Evolutionary conservation across 2,329 filamentous ascomycete species (phyloP).

Genomic region (Elsinoe perseae): DNA sequence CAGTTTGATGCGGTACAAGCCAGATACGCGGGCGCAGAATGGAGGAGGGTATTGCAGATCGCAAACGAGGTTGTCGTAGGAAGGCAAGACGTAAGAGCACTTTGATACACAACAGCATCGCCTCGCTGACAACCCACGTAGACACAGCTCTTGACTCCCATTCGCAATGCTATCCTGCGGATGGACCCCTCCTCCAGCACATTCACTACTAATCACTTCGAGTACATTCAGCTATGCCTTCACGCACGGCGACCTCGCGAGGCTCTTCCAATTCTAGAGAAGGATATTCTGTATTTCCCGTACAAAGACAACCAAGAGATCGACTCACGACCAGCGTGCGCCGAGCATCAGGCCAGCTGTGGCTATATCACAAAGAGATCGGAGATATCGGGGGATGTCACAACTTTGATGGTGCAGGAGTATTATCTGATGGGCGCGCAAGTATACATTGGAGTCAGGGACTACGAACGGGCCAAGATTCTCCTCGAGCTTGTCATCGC

Average conservation of each 20-base stretch:
- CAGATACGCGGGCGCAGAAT: conserved; percentile 45
- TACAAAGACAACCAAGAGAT: conserved; percentile 28
- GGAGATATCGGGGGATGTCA: conserved; percentile 51
- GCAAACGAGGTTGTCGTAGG: background rate
- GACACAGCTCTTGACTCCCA: conserved; percentile 27
- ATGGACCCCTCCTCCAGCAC: conserved; percentile 60
- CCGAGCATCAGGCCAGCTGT: conserved; percentile 38
- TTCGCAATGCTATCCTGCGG: conserved; percentile 50
- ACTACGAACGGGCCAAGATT: conserved; percentile 38
- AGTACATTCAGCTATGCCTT: conserved; percentile 51
- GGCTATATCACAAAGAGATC: conserved; percentile 54
- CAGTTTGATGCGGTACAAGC: conserved; percentile 48
- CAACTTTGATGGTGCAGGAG: conserved; percentile 46
- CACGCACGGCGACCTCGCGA: conserved; percentile 47
- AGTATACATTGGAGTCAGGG: conserved; percentile 39
- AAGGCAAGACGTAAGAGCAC: conserved; percentile 5
- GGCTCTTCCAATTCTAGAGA: conserved; percentile 55
- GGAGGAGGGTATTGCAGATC: conserved; percentile 35
- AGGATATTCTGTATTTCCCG: conserved; percentile 59
- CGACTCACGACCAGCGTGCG: conserved; percentile 35
- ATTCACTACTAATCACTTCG: conserved; percentile 57
- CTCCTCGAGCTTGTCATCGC: conserved; percentile 49
- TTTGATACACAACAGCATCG: background rate
- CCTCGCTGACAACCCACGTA: background rate
- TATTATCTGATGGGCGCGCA: conserved; percentile 46